Base-by-base conservation (phyloP, 257 asterid genomes). In the Penstemon davidsonii region DNA sequence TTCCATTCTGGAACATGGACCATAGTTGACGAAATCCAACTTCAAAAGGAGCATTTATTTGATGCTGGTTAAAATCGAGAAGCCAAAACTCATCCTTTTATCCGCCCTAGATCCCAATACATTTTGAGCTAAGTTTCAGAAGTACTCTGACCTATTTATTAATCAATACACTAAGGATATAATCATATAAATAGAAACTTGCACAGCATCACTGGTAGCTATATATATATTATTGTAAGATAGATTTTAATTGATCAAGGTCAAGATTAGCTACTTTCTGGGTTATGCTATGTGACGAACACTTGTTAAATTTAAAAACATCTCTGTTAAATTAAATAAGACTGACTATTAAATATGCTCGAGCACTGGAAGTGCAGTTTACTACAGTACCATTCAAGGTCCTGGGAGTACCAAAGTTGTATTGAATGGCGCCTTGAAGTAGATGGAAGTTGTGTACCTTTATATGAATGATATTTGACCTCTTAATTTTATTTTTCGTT, bases 341-440 rank as follows among this genome's bases (percentile, higher is more conserved):
- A 33, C 44, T 18, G 5, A 25, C 18, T 46, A 36, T 44, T 46
- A 47, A 15, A 60, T 49, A 33, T 7, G 6, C 58, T 12, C 3
- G 5, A 54, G 58, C 49, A 18, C 8, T 71, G 63, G 38, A 45
- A 10, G 37, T 33, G 8, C 37, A 55, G 15, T 8, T 69, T 47
- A 37, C n/a, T 9, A 7, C 10, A 5, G 45, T 69, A 46, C 61
- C 59, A 38, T 38, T 50, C 19, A 3, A 52, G 19, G 44, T 42
- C 60, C 50, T 19, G 3, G 18, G 39, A 42, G 45, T 40, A 62
- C 62, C 60, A 19, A 33, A 41, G 5, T 46, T 59, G 40, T 52
- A 42, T 70, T 58, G 40, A 55, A 25, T 58, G 63, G 52, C 62
- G 64, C 13, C 51, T 60, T 66, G 49, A 73, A 60, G 60, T 55